Base-by-base conservation (phyloP, 2,329 filamentous ascomycete species). In the Alternaria angustiovoidea region DNA sequence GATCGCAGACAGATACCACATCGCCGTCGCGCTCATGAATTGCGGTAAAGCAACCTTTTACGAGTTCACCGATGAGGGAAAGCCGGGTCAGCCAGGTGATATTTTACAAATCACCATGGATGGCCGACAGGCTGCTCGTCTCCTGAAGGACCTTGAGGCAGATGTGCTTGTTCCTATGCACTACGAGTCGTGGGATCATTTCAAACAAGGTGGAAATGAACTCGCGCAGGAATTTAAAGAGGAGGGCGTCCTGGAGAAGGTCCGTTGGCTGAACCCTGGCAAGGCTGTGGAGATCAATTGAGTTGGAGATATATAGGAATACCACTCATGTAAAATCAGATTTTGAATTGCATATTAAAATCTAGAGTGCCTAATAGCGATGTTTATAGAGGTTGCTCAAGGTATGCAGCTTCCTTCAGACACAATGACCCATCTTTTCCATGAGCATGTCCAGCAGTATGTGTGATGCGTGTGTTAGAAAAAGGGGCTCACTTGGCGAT, bases 1-100 rank as follows among this genome's bases (percentile, higher is more conserved):
- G 34, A 59, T 62, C 1, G 30, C 41, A 7, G 44, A 58, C 1
- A 59, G 22, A 18, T 59, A 55, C 28, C 60, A 54, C 26, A 22
- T 54, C 9, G 6, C 30, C 7, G 42, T 36, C 42, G 39, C 53
- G 1, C 14, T 52, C 9, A 41, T 52, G 49, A 52, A 52, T 7
- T 34, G 30, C 3, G 46, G 46, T 14, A 38, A 52, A 42, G 49
- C 49, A 14, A 54, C 34, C 9, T 47, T 55, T 2, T 47, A 55
- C 7, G 22, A 47, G 14, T 24, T 34, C 7, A 36, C 20, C 0
- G 32, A 32, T 0, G 41, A 38, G 12, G 53, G 30, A 5, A 20
- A 46, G 6, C 30, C 42, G 14, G 53, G 28, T 5, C 32, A 36
- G 4, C 32, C 38, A 22, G 36, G 34, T 2, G 54, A 49, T 28